Percentiles rank a stretch among this genome's conserved stretches.
These are phyloP conservation scores for Amanita molliuscula DNA, from an alignment of 768 basidiomycete species.

Conservation along the genomic window DNA sequence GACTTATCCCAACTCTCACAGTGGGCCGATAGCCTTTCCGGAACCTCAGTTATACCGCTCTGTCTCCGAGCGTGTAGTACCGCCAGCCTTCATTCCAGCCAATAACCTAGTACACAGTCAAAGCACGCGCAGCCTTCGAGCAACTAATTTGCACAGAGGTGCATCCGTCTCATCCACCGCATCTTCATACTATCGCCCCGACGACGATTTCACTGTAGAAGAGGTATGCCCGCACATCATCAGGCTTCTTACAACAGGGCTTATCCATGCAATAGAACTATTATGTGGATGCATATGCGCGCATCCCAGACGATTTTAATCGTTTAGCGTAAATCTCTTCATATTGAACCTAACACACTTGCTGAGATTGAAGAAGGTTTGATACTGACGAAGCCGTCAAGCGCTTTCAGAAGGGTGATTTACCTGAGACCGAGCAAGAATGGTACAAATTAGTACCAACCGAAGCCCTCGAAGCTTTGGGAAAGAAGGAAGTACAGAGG, in stretches of 20 bases:
- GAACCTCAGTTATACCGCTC: conserved; percentile 44
- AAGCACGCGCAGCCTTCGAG: neutral
- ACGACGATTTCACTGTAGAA: conserved; percentile 19
- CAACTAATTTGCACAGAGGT: conserved; percentile 1
- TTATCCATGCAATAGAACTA: neutral
- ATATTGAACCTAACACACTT: conserved; percentile 23
- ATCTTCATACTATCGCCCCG: conserved; percentile 10
- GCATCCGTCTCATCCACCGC: conserved; percentile 3
- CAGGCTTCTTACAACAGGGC: neutral
- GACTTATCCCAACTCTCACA: neutral
- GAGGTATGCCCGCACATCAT: conserved; percentile 8
- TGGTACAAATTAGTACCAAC: conserved; percentile 76
- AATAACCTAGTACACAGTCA: neutral
- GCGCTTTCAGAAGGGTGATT: conserved; percentile 57
- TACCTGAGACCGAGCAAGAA: conserved; percentile 62
- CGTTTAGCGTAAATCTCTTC: conserved; percentile 6
- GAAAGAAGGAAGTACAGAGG: conserved; percentile 69
- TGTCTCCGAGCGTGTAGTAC: conserved; percentile 23
- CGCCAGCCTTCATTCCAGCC: conserved; percentile 20
- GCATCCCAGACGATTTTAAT: neutral
- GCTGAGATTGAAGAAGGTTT: conserved; percentile 29
- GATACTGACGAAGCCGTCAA: conserved; percentile 52
- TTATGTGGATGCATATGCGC: neutral
- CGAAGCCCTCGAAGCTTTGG: conserved; percentile 61
- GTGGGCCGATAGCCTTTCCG: conserved; percentile 29